Base-by-base conservation (phyloP, 169 alveolate species). In the Plasmodium cynomolgi region DNA sequence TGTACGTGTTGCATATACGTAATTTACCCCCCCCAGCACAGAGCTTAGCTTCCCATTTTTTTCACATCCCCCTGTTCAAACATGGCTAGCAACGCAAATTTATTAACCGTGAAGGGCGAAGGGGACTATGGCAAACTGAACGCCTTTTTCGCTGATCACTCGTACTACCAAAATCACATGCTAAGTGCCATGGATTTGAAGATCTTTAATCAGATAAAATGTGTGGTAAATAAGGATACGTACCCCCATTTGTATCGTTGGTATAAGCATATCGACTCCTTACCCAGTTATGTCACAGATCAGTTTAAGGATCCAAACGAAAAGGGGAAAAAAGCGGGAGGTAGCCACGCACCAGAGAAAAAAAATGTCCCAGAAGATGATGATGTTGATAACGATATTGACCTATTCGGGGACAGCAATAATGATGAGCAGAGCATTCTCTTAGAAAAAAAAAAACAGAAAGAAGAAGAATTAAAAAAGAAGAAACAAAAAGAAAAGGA, bases 381-480 rank as follows among this genome's bases (percentile, higher is more conserved):
- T 80, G 94, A 90, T 90, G 94, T 62, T 37, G 94, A 90, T 90
- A 81, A 90, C 50, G 94, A 90, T 81, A 90, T 90, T 68, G 94
- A 90, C 84, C 95, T 84, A 58, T 84, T 86, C 92, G 97, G 98
- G 33, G 97, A 95, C 71, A 95, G 92, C 73, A 95, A 92, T 74
- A 96, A 94, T 58, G 96, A 94, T 83, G 97, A 92, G 33, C 95
- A 94, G 68, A 93, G 95, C 92, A 47, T 94, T 77, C 72, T 90
- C 39, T 62, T 80, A 68, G 77, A 90, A n/a, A 90, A 90, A 56
- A 90, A 86, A 71, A 94, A 95, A 95, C 93, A 96, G 95, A 96
- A 96, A 96, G 96, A 94, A 97, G 98, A 93, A 84, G 97, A 93
- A n/a, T 80, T 95, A 93, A 96, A 96, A 81, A 97, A 96, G 68